A percentile compares a stretch with the other conserved stretches of the same genome.
phyloP scores from a whole-genome alignment of 768 basidiomycete species.

The Sporobolomyces phaffii region DNA sequence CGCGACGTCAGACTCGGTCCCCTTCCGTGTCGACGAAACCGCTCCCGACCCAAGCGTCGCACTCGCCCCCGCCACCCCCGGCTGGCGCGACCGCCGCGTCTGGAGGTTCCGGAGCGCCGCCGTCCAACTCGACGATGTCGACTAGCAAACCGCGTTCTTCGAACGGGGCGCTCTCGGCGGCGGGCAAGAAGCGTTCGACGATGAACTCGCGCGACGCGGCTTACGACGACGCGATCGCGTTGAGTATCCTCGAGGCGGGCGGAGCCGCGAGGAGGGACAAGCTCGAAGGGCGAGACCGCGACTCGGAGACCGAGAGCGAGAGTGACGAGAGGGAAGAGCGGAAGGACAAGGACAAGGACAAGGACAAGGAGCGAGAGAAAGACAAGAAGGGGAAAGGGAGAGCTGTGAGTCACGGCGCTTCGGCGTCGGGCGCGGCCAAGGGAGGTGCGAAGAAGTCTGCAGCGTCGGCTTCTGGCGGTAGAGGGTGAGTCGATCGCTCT shows the following conservation, averaged over 20 bases:
- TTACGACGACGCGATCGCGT: slow-evolving; percentile 68
- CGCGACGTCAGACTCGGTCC: slow-evolving; percentile 15
- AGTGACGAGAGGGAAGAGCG: slow-evolving; percentile 7
- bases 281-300: slow-evolving; percentile 50
- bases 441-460: too few relatives aligned
- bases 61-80: slow-evolving; percentile 42
- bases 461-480: too few relatives aligned
- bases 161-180: background rate
- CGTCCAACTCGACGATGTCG: background rate
- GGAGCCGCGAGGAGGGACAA: slow-evolving; percentile 5
- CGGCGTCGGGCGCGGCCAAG: too few relatives aligned
- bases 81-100: too few relatives aligned
- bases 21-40: background rate
- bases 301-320: slow-evolving; percentile 21
- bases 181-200: slow-evolving; percentile 73
- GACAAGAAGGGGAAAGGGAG: background rate
- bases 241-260: slow-evolving; percentile 23
- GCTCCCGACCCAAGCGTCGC: slow-evolving; percentile 38
- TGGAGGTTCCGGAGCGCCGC: too few relatives aligned
- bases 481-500: background rate
- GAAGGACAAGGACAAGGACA: background rate
- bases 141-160: background rate
- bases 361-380: background rate
- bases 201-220: slow-evolving; percentile 93
- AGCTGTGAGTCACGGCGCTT: too few relatives aligned